Evolutionary conservation across 441 rosid genomes (phyloP).

Genomic region (Gossypium davidsonii): DNA sequence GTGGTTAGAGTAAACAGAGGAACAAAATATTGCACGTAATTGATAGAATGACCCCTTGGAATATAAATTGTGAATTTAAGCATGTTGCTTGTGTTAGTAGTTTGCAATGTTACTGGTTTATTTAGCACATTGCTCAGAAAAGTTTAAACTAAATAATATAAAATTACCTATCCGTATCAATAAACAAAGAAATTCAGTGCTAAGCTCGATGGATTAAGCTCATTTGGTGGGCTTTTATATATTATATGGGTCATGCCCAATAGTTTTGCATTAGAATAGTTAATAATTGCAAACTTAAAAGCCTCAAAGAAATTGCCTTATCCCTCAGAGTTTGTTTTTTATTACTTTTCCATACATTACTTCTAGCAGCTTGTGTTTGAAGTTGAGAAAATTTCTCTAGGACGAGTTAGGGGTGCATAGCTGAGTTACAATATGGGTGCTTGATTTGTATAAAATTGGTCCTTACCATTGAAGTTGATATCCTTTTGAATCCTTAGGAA

Average conservation of each 20-base stretch:
- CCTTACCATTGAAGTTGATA: not conserved
- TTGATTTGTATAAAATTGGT: not conserved
- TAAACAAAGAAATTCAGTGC: not conserved
- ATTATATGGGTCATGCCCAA: not conserved
- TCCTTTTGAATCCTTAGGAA: not conserved
- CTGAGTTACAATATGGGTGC: not conserved
- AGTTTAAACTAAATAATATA: not conserved
- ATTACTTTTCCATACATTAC: not conserved
- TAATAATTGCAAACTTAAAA: not conserved
- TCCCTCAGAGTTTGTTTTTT: not conserved
- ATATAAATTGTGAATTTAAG: not conserved
- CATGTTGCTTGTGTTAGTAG: not conserved
- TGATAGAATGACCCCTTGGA: not conserved
- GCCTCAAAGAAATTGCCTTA: not conserved
- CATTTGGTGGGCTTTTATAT: not conserved
- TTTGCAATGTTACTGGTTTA: not conserved
- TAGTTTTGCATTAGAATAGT: not conserved
- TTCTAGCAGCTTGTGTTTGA: not conserved
- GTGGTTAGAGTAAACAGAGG: not conserved
- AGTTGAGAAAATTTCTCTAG: slow-evolving; percentile 4
- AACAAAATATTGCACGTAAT: not conserved
- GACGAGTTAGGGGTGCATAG: not conserved
- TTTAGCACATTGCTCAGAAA: not conserved
- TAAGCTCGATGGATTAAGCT: not conserved
- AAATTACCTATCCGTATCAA: not conserved